Conservation (phyloP, 768 basidiomycete species). For the Termitomyces sp. region DNA sequence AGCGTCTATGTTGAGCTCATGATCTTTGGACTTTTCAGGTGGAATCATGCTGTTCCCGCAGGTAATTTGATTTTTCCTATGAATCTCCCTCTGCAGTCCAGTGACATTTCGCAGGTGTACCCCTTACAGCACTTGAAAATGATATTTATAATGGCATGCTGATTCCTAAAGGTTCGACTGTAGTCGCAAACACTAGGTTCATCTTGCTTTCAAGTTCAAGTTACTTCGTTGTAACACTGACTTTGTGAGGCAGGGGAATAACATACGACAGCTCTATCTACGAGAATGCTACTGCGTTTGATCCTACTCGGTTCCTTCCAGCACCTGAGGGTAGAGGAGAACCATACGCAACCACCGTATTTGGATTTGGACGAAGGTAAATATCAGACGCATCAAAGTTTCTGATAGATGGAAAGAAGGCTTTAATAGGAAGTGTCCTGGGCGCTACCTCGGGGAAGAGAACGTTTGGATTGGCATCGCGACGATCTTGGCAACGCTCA, state of each 20-base stretch:
- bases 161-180: constrained; percentile 25
- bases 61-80: constrained; percentile 8
- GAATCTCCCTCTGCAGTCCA: neutral
- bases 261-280: constrained; percentile 29
- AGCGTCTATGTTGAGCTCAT: neutral
- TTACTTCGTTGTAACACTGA: constrained; percentile 32
- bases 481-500: constrained; percentile 21
- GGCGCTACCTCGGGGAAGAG: constrained; percentile 35
- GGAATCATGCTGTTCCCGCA: constrained; percentile 16
- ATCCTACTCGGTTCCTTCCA: constrained; percentile 32
- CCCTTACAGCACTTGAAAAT: neutral
- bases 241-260: constrained; percentile 26
- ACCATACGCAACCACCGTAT: constrained; percentile 10
- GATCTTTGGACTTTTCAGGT: constrained; percentile 1
- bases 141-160: neutral
- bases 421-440: constrained; percentile 26
- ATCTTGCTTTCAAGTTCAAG: neutral
- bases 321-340: constrained; percentile 11
- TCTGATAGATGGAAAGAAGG: too few species aligned
- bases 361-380: constrained; percentile 21
- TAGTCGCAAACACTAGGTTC: neutral
- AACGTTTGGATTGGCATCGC: constrained; percentile 24
- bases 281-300: constrained; percentile 30
- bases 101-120: neutral
- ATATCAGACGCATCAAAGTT: too few species aligned